Evolutionary conservation across 2,329 filamentous ascomycete species (phyloP), one percentile per base, ranked within the genome.

Genomic region (Pseudocercospora vitis): DNA sequence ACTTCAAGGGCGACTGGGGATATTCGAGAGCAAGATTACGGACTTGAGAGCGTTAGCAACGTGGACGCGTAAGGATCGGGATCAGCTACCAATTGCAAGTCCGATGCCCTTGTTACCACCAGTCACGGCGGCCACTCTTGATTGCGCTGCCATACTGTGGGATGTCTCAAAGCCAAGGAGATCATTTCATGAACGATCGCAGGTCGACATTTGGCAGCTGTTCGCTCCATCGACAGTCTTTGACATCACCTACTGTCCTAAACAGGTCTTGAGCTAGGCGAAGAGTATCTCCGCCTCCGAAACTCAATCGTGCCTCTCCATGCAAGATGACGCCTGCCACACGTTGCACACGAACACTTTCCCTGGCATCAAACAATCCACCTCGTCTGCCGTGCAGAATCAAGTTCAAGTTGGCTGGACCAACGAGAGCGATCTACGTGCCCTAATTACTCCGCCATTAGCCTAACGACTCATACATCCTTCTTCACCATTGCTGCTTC

Each of bases 41-140:
- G 53, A 81, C 78, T 74, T 56, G 1, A 23, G 9, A 11, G 18
- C 40, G 18, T 50, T 39, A 52, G 33, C n/a, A 19, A 9, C 6
- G 18, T 7, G 9, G 55, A 29, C 26, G 37, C 19, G 52, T 21
- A 16, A 12, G 37, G 14, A 29, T 18, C n/a, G 45, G 28, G 3
- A 28, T 24, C 6, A 40, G n/a, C 8, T 66, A 74, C 73, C 72
- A 57, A 78, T 76, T 14, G 76, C 75, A 6, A 78, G 68, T 18
- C 76, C 76, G 52, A 80, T 74, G 49, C 75, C 78, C 63, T 79
- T 81, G 66, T 81, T 81, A 12, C 77, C 78, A 46, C 79, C 79
- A 1, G 79, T 81, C 0, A 81, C 79, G 54, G 76, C 74, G 46
- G 76, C 79, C n/a, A 81, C 65, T 55, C 75, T 56, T n/a, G 64